phyloP scores from a whole-genome alignment of 2,329 filamentous ascomycete genomes.

The Aspergillus caelatus region DNA sequence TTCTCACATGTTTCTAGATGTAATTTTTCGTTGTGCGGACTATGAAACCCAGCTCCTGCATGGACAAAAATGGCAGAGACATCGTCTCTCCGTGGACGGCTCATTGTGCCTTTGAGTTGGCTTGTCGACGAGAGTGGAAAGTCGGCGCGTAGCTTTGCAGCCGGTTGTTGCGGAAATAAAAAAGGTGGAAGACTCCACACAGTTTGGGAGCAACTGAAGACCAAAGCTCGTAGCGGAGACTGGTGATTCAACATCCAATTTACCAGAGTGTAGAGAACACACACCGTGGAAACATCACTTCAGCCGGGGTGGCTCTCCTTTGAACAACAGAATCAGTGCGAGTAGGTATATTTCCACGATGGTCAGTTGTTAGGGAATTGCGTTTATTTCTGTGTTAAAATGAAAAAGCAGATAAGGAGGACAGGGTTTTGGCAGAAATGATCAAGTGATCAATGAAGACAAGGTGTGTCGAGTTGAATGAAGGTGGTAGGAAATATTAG shows the following conservation, averaged over 20 bases:
- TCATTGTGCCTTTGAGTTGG: constrained; percentile 29
- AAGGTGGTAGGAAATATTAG: background rate
- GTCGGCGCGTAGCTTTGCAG: constrained; percentile 1
- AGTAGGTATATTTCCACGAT: background rate
- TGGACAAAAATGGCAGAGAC: constrained; percentile 88
- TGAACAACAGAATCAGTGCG: background rate
- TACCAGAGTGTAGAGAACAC: background rate
- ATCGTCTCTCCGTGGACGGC: constrained; percentile 45
- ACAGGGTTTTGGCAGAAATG: background rate
- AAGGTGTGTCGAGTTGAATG: background rate
- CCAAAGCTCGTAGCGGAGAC: constrained; percentile 2
- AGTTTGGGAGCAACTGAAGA: constrained; percentile 4
- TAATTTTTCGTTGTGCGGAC: constrained; percentile 76
- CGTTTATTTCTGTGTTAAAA: background rate
- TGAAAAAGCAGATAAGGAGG: background rate
- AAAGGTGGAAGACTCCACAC: constrained; percentile 3
- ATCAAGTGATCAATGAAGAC: background rate
- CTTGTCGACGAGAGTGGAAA: background rate
- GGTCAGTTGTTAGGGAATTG: background rate
- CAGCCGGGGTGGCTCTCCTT: background rate
- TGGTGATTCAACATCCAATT: background rate
- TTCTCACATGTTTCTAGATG: constrained; percentile 87
- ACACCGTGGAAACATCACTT: background rate
- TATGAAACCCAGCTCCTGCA: constrained; percentile 93
- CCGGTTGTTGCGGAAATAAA: background rate